phyloP scores from a whole-genome alignment of 257 asterid species.

The Nicotiana tomentosiformis region DNA sequence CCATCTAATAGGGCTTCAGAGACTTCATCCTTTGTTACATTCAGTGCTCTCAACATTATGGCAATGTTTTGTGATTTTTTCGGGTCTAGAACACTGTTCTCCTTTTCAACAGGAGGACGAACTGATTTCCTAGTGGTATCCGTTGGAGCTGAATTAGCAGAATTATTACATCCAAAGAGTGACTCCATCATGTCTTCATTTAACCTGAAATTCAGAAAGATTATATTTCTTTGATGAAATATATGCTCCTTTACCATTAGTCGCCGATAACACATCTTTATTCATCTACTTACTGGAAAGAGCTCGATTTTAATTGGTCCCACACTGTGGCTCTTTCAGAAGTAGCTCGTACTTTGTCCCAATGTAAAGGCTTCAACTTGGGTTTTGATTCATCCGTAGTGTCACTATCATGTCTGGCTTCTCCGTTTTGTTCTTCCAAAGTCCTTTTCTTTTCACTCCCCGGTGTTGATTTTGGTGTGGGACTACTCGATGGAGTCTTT shows the following conservation, averaged over 20 bases:
- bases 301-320: conserved; percentile 19
- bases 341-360: conserved; percentile 22
- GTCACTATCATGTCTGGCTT: conserved; percentile 32
- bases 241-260: not conserved
- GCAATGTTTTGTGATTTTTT: conserved; percentile 23
- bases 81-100: conserved; percentile 18
- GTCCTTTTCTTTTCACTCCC: conserved; percentile 20
- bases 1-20: conserved; percentile 19
- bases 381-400: conserved; percentile 54
- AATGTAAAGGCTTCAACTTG: conserved; percentile 16
- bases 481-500: conserved; percentile 27
- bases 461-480: conserved; percentile 23
- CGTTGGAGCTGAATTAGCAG: conserved; percentile 9
- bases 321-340: conserved; percentile 16
- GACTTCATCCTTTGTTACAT: conserved; percentile 18
- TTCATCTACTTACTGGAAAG: conserved; percentile 14
- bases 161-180: conserved; percentile 6
- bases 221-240: not conserved
- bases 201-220: not conserved
- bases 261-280: not conserved
- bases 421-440: conserved; percentile 20
- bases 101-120: conserved; percentile 7
- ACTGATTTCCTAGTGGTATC: not conserved
- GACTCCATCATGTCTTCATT: conserved; percentile 15
- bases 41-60: conserved; percentile 21